Percentiles rank a stretch among this genome's conserved stretches.
Conservation (phyloP, 495 filamentous ascomycete species). For the Lentithecium fluviatile region DNA sequence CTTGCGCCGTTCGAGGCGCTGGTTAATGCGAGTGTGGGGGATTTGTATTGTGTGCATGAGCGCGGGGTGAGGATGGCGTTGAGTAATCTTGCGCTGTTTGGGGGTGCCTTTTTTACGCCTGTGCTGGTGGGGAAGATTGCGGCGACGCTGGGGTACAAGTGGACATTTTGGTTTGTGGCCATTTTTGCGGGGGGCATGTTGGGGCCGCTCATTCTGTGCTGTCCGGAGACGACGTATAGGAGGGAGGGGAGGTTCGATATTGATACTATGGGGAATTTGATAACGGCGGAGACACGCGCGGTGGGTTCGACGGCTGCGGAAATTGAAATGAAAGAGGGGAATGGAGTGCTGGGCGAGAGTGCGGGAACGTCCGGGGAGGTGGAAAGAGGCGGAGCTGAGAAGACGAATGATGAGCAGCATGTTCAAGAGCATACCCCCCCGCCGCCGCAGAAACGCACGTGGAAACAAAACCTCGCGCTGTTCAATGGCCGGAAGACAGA, state of each 20-base stretch:
- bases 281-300: too few species aligned
- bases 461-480: slow-evolving; percentile 51
- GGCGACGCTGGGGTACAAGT: slow-evolving; percentile 65
- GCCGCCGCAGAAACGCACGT: slow-evolving; percentile 15
- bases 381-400: not conserved
- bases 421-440: not conserved
- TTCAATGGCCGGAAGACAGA: slow-evolving; percentile 82
- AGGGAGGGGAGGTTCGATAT: slow-evolving; percentile 64
- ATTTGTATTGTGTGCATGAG: slow-evolving; percentile 52
- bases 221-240: slow-evolving; percentile 80
- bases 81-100: slow-evolving; percentile 84
- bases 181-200: slow-evolving; percentile 47
- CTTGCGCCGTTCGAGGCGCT: slow-evolving; percentile 50
- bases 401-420: slow-evolving; percentile 6
- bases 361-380: not conserved
- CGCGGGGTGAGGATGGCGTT: slow-evolving; percentile 87
- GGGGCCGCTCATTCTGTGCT: slow-evolving; percentile 61
- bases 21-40: slow-evolving; percentile 47
- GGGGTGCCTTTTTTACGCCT: slow-evolving; percentile 88
- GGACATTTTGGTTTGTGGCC: slow-evolving; percentile 51
- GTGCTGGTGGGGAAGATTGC: slow-evolving; percentile 87
- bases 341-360: not conserved
- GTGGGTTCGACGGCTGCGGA: not conserved
- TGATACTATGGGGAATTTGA: slow-evolving; percentile 31
- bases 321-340: not conserved